Evolutionary conservation across 352 stramenopile species (phyloP).

Genomic region (Plasmopara muralis): DNA sequence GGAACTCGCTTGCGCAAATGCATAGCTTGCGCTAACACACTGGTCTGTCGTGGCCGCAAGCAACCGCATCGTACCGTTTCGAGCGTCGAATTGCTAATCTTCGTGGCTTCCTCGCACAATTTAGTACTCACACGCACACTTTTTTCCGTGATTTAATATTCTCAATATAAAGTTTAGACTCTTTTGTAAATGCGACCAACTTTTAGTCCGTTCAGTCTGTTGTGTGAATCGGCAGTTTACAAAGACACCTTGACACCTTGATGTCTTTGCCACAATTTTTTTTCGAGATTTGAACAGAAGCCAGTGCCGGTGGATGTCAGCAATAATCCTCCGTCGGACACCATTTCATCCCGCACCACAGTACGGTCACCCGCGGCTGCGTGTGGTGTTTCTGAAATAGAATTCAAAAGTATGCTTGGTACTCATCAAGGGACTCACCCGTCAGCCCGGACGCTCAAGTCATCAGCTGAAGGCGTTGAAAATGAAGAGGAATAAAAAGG

Average conservation of each 20-base stretch:
- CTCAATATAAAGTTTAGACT: too few species aligned
- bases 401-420: too few species aligned
- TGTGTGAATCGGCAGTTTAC: slow-evolving; percentile 62
- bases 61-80: slow-evolving; percentile 48
- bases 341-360: too few species aligned
- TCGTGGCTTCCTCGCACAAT: slow-evolving; percentile 47
- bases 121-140: slow-evolving; percentile 44
- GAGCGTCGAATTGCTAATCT: slow-evolving; percentile 45
- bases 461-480: too few species aligned
- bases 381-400: too few species aligned
- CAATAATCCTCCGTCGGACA: slow-evolving; percentile 58
- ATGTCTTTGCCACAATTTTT: slow-evolving; percentile 44
- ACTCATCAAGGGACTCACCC: too few species aligned
- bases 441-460: too few species aligned
- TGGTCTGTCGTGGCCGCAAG: slow-evolving; percentile 32
- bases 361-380: too few species aligned
- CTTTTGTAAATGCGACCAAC: slow-evolving; percentile 45
- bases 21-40: slow-evolving; percentile 74
- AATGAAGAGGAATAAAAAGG: too few species aligned
- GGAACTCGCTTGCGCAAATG: slow-evolving; percentile 56
- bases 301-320: slow-evolving; percentile 51
- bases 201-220: slow-evolving; percentile 57
- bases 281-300: slow-evolving; percentile 53
- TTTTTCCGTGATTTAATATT: slow-evolving; percentile 33
- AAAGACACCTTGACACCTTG: slow-evolving; percentile 51